Evolutionary conservation across 2,329 filamentous ascomycete genomes (phyloP).

Genomic region (Plenodomus lindquistii): DNA sequence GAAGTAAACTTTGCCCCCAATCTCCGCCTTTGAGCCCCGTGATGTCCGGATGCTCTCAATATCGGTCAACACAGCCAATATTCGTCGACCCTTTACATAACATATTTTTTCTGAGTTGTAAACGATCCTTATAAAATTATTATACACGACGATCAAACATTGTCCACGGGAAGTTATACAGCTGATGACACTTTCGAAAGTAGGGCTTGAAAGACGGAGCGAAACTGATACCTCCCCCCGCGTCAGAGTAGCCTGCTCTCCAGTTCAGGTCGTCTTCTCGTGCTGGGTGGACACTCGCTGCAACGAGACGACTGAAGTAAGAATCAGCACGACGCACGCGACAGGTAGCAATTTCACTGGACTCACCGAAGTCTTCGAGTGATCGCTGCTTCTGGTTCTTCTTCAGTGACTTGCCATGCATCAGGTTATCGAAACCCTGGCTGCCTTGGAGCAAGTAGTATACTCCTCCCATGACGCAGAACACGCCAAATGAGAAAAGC

Average conservation of each 20-base stretch:
- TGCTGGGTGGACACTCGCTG: slow-evolving; percentile 91
- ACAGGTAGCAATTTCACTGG: slow-evolving; percentile 23
- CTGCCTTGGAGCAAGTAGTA: slow-evolving; percentile 83
- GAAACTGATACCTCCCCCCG: too few relatives aligned
- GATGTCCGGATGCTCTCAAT: too few relatives aligned
- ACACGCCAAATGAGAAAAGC: slow-evolving; percentile 89
- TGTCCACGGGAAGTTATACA: too few relatives aligned
- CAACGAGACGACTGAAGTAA: slow-evolving; percentile 75
- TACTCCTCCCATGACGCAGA: slow-evolving; percentile 77
- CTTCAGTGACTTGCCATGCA: slow-evolving; percentile 87
- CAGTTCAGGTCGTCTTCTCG: slow-evolving; percentile 69
- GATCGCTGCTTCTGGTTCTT: slow-evolving; percentile 81
- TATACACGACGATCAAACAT: too few relatives aligned
- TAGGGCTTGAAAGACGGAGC: too few relatives aligned
- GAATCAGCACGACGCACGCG: slow-evolving; percentile 52
- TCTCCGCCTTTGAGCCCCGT: too few relatives aligned
- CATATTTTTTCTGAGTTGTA: too few relatives aligned
- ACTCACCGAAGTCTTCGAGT: slow-evolving; percentile 85
- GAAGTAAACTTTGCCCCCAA: too few relatives aligned
- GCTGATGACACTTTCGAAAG: too few relatives aligned
- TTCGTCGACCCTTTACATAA: too few relatives aligned
- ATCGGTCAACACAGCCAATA: too few relatives aligned
- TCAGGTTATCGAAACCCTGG: slow-evolving; percentile 83
- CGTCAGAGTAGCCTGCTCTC: not conserved
- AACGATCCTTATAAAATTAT: too few relatives aligned